These are phyloP conservation scores for Ophiosphaerella korrae DNA, from an alignment of 2,329 filamentous ascomycete species.

Conservation along the genomic window DNA sequence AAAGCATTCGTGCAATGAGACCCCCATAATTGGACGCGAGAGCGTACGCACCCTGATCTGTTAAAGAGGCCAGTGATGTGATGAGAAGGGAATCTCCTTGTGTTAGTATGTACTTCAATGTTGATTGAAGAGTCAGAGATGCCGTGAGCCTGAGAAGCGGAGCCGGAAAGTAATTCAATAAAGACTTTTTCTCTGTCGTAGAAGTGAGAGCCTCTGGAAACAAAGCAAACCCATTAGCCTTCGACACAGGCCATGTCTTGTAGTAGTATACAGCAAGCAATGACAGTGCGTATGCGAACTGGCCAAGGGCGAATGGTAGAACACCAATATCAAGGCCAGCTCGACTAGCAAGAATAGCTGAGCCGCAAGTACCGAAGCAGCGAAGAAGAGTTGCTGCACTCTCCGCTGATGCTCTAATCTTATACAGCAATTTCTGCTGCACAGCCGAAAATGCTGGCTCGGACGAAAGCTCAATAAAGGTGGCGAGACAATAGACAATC, in stretches of 20 bases:
- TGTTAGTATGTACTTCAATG: constrained; percentile 91
- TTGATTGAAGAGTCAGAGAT: constrained; percentile 85
- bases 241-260: constrained; percentile 64
- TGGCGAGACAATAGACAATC: constrained; percentile 61
- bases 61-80: constrained; percentile 73
- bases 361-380: constrained; percentile 74
- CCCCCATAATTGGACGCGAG: constrained; percentile 92
- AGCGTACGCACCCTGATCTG: constrained; percentile 88
- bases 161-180: constrained; percentile 62
- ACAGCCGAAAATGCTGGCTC: constrained; percentile 91
- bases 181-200: constrained; percentile 30
- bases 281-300: constrained; percentile 73
- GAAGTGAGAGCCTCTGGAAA: constrained; percentile 54
- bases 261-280: constrained; percentile 73
- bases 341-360: constrained; percentile 68
- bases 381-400: constrained; percentile 78
- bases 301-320: constrained; percentile 86
- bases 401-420: constrained; percentile 80
- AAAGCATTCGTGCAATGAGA: constrained; percentile 82
- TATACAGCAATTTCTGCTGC: constrained; percentile 80
- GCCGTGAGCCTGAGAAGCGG: constrained; percentile 73
- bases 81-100: constrained; percentile 93
- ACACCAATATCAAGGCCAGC: constrained; percentile 67
- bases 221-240: constrained; percentile 70
- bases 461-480: constrained; percentile 75